Conservation (phyloP, 805 yeast genomes). For the Suhomyces sp. region DNA sequence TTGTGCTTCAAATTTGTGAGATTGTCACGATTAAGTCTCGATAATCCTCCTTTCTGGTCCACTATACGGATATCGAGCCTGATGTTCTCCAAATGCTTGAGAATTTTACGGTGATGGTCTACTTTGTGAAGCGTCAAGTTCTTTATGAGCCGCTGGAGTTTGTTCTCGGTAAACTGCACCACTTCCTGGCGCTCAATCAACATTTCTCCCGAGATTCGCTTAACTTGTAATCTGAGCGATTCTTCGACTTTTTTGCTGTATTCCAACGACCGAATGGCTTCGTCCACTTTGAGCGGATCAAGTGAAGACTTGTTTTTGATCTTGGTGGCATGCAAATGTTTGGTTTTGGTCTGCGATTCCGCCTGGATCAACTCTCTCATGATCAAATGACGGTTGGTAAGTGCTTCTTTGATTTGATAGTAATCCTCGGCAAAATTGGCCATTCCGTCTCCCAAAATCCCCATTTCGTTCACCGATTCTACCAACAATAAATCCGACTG, state of each 20-base stretch:
- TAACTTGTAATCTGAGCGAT: conserved; percentile 70
- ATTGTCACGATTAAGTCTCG: conserved; percentile 75
- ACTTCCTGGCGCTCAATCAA: conserved; percentile 65
- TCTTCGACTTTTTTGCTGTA: conserved; percentile 75
- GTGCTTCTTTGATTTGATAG: conserved; percentile 84
- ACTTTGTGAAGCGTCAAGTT: conserved; percentile 66
- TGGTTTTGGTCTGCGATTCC: conserved; percentile 66
- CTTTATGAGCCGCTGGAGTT: conserved; percentile 53
- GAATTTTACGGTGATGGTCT: conserved; percentile 79
- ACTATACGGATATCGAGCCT: conserved; percentile 71
- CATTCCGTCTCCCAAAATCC: conserved; percentile 74
- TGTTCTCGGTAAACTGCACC: conserved; percentile 53
- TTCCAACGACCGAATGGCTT: conserved; percentile 77
- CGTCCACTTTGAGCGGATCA: conserved; percentile 87
- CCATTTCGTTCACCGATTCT: conserved; percentile 67
- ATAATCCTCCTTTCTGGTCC: conserved; percentile 75
- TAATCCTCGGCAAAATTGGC: conserved; percentile 67
- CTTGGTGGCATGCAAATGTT: conserved; percentile 68
- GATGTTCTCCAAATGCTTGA: conserved; percentile 68
- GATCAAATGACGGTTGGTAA: conserved; percentile 86
- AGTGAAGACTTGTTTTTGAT: conserved; percentile 70
- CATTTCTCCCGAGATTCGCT: conserved; percentile 84
- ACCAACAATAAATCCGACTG: conserved; percentile 76
- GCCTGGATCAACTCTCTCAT: conserved; percentile 87
- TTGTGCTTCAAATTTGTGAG: conserved; percentile 45